These are phyloP conservation scores for Pisolithus marmoratus DNA, from an alignment of 768 basidiomycete species.

Conservation along the genomic window DNA sequence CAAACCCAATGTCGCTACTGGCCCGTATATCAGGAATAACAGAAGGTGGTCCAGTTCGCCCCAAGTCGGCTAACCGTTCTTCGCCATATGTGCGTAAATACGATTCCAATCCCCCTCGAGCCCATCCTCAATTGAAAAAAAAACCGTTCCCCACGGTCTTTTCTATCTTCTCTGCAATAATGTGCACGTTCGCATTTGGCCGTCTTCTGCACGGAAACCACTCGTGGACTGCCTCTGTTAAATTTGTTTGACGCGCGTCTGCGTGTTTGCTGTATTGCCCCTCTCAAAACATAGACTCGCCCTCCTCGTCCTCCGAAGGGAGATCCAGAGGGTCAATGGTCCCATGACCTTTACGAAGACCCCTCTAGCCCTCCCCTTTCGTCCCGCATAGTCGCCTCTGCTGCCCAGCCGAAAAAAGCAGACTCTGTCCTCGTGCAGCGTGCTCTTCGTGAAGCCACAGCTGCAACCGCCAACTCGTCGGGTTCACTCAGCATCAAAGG, in stretches of 20 bases:
- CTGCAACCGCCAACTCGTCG: constrained; percentile 9
- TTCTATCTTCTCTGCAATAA: not conserved
- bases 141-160: not conserved
- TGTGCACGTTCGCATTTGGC: not conserved
- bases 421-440: constrained; percentile 51
- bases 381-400: constrained; percentile 46
- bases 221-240: no score
- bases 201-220: no score
- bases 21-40: constrained; percentile 23
- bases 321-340: constrained; percentile 61
- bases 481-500: constrained; percentile 61
- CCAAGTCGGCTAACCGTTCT: constrained; percentile 24
- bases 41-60: constrained; percentile 26
- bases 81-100: constrained; percentile 32
- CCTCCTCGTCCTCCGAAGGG: constrained; percentile 58
- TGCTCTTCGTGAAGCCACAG: constrained; percentile 59
- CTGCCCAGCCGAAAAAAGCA: constrained; percentile 42
- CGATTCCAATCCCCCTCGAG: constrained; percentile 25
- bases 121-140: constrained; percentile 16
- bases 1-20: constrained; percentile 22
- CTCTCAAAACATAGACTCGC: constrained; percentile 18
- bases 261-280: no score
- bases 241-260: no score
- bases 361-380: constrained; percentile 52
- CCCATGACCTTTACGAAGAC: constrained; percentile 64